These are phyloP conservation scores for Cichorium intybus DNA, from an alignment of 140 eudicot species.

Conservation along the genomic window DNA sequence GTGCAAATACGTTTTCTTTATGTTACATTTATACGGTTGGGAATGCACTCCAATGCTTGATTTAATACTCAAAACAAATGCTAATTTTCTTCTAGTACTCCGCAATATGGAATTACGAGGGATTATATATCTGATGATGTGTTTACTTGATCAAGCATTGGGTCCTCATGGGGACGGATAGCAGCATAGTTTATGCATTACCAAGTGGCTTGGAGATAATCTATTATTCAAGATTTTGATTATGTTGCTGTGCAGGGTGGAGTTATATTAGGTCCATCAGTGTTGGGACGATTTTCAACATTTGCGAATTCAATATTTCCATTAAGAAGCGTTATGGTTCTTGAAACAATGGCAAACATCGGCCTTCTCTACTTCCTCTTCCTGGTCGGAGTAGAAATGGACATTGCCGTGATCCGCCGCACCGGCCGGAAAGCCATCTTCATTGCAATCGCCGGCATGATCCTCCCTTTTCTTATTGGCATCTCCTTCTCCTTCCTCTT, in stretches of 20 bases:
- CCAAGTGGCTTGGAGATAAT: too few species aligned
- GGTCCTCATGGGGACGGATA: too few species aligned
- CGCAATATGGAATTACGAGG: too few species aligned
- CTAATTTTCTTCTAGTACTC: too few species aligned
- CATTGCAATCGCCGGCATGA: constrained; percentile 78
- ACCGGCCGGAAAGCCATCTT: constrained; percentile 54
- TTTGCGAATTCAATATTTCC: constrained; percentile 66
- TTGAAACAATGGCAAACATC: constrained; percentile 84
- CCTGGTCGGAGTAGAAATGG: constrained; percentile 91
- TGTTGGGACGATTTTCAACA: constrained; percentile 46
- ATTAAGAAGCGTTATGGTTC: constrained; percentile 69
- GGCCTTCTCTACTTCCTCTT: constrained; percentile 90
- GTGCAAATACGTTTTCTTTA: too few species aligned
- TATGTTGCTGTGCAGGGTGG: constrained; percentile 60
- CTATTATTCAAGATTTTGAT: too few species aligned
- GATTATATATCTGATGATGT: too few species aligned
- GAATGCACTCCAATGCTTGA: too few species aligned
- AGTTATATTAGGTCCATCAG: constrained; percentile 83
- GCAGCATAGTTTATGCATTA: too few species aligned
- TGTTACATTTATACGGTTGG: too few species aligned
- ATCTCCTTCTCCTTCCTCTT: constrained; percentile 55
- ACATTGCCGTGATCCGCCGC: constrained; percentile 58
- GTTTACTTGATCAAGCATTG: too few species aligned
- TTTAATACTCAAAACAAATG: too few species aligned
- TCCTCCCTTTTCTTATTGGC: constrained; percentile 76